Percentiles rank a stretch among this genome's conserved stretches.
Evolutionary conservation across 202 grass and related monocot species (phyloP).

Genomic region (Musa balbisiana): DNA sequence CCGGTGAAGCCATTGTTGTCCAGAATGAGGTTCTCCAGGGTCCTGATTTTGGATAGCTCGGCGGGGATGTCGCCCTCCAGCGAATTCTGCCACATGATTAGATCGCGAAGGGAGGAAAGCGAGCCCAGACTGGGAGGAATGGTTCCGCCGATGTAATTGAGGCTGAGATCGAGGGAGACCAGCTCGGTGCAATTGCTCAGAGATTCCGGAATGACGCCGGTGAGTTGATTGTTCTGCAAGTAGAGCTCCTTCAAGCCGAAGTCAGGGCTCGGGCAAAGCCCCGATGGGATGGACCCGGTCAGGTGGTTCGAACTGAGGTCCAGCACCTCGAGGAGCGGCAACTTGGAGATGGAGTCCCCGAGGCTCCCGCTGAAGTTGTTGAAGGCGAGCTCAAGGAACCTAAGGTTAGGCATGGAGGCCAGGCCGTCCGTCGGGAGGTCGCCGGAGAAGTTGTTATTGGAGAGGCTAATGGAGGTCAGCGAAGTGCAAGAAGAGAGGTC

Average conservation of each 20-base stretch:
- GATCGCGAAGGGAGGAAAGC: conserved; percentile 53
- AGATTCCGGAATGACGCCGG: conserved; percentile 53
- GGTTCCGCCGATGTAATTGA: conserved; percentile 62
- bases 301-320: conserved; percentile 89
- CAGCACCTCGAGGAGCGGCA: conserved; percentile 57
- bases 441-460: conserved; percentile 91
- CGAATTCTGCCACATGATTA: conserved; percentile 92
- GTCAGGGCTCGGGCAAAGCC: conserved; percentile 43
- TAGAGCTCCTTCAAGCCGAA: conserved; percentile 58
- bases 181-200: conserved; percentile 65
- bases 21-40: conserved; percentile 85
- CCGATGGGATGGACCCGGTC: conserved; percentile 49
- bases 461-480: conserved; percentile 52
- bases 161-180: conserved; percentile 82
- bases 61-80: conserved; percentile 75
- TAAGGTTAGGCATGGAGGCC: conserved; percentile 44
- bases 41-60: conserved; percentile 39
- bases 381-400: conserved; percentile 56
- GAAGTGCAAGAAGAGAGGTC: conserved; percentile 44
- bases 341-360: conserved; percentile 39
- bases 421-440: conserved; percentile 47
- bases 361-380: conserved; percentile 70
- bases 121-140: conserved; percentile 51
- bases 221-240: conserved; percentile 90
- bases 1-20: conserved; percentile 86